Evolutionary conservation across 78 protist genomes (phyloP).

Genomic region (Planoprotostelium fungivorum): DNA sequence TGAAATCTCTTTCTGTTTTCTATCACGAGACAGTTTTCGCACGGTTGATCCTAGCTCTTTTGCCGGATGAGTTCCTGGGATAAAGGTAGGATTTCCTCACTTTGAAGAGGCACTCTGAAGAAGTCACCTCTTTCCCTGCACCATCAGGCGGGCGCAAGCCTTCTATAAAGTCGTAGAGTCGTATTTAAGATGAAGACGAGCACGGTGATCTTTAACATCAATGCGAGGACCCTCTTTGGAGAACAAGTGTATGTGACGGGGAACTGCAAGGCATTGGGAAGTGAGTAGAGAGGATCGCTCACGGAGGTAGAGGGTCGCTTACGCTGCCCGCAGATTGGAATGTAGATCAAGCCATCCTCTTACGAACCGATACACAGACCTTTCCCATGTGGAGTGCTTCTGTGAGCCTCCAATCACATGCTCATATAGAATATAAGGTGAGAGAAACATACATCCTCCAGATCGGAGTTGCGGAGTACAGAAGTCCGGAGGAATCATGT

Average conservation of each 20-base stretch:
- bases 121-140: too few relatives aligned
- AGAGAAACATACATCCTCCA: too few relatives aligned
- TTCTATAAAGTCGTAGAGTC: too few relatives aligned
- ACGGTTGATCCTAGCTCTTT: too few relatives aligned
- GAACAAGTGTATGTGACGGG: neutral
- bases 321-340: neutral
- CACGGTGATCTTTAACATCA: neutral
- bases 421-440: neutral
- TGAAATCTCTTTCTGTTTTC: too few relatives aligned
- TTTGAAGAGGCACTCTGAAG: too few relatives aligned
- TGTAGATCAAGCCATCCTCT: neutral
- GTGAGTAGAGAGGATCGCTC: neutral
- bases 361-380: neutral
- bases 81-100: too few relatives aligned
- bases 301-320: neutral
- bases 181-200: neutral
- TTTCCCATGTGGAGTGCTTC: neutral
- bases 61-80: too few relatives aligned
- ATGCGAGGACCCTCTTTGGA: neutral
- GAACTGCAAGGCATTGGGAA: neutral
- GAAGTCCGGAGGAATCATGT: neutral
- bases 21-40: too few relatives aligned
- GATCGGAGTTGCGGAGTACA: neutral
- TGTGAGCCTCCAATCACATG: neutral
- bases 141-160: too few relatives aligned